These are phyloP conservation scores for Epicoccum nigrum DNA, from an alignment of 2,329 filamentous ascomycete genomes.

Conservation along the genomic window DNA sequence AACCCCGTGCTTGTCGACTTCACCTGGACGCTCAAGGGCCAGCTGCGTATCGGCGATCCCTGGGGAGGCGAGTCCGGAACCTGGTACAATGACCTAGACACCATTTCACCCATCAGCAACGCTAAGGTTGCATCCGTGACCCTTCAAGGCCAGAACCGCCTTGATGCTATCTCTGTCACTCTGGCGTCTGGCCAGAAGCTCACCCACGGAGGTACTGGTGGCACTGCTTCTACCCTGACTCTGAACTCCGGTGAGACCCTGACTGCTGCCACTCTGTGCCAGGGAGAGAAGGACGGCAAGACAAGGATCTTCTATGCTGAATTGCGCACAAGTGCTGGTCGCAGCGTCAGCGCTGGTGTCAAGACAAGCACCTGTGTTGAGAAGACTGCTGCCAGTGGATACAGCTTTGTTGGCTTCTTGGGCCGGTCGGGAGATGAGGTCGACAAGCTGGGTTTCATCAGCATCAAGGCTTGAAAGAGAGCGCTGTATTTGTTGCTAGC, in stretches of 20 bases:
- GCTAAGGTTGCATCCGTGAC: conserved; percentile 49
- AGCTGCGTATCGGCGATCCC: conserved; percentile 43
- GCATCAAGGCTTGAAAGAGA: conserved; percentile 17
- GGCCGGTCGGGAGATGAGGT: conserved; percentile 62
- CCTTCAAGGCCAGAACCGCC: conserved; percentile 56
- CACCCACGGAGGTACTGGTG: conserved; percentile 62
- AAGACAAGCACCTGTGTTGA: conserved; percentile 55
- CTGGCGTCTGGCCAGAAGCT: conserved; percentile 58
- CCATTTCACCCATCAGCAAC: conserved; percentile 42
- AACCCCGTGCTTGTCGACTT: conserved; percentile 67
- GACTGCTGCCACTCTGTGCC: conserved; percentile 58
- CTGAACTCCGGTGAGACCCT: conserved; percentile 58
- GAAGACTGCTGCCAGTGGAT: conserved; percentile 55
- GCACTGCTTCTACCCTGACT: conserved; percentile 51
- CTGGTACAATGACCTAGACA: conserved; percentile 63
- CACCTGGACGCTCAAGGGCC: conserved; percentile 30
- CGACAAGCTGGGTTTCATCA: conserved; percentile 56
- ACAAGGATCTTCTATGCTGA: conserved; percentile 62
- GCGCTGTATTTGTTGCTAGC: no score
- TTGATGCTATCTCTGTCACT: conserved; percentile 59
- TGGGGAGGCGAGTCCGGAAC: conserved; percentile 58
- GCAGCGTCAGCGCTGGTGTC: conserved; percentile 54
- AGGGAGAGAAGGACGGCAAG: conserved; percentile 52
- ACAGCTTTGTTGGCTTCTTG: conserved; percentile 59
- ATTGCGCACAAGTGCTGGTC: conserved; percentile 58